Conservation (phyloP, 306 rosid species). For the Luffa acutangula region DNA sequence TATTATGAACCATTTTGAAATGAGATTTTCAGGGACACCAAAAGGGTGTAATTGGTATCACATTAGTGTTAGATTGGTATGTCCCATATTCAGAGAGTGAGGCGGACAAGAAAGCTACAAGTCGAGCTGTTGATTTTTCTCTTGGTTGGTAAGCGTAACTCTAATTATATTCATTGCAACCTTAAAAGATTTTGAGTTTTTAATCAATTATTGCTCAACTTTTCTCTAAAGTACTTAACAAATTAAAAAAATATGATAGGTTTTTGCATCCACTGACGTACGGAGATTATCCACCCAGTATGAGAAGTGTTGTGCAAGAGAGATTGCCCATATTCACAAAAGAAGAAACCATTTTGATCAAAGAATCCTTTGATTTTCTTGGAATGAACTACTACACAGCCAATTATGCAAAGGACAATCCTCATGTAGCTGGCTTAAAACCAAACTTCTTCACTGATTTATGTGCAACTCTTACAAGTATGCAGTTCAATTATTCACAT, state of each 20-base stretch:
- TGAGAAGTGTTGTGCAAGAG: conserved; percentile 15
- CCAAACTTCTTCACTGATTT: conserved; percentile 18
- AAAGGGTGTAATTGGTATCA: conserved; percentile 45
- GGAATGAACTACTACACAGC: conserved; percentile 16
- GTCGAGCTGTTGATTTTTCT: conserved; percentile 36
- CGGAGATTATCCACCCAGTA: conserved; percentile 24
- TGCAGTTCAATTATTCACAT: neutral
- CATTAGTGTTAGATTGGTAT: conserved; percentile 32
- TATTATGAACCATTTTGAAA: no score
- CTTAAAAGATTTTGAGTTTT: no score
- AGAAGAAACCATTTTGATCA: neutral
- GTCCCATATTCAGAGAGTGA: conserved; percentile 27
- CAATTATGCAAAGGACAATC: conserved; percentile 5
- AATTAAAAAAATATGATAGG: conserved; percentile 6
- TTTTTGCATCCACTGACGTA: conserved; percentile 19
- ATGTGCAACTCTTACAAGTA: conserved; percentile 9
- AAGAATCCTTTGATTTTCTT: conserved; percentile 16
- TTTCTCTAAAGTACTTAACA: no score
- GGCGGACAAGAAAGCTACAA: conserved; percentile 20
- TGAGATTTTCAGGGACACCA: conserved; percentile 26
- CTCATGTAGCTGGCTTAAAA: neutral
- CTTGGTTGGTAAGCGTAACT: conserved; percentile 40
- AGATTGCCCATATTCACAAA: conserved; percentile 22
- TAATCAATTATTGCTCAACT: no score
- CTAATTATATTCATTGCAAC: no score